phyloP scores from a whole-genome alignment of 2,329 filamentous ascomycete genomes.

The Cyclaneusma minus region DNA sequence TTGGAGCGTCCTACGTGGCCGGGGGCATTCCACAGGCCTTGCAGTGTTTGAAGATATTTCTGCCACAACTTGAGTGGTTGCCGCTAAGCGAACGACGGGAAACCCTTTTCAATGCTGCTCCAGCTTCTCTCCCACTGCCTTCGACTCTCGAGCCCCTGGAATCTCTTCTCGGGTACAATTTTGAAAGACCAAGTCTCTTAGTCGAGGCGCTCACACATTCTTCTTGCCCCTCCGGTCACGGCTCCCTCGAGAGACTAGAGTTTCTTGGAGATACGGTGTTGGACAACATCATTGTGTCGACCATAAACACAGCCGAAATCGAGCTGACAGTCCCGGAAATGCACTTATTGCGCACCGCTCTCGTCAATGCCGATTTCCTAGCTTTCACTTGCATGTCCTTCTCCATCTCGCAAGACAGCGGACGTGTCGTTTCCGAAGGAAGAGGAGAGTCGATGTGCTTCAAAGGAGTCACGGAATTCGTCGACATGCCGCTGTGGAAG shows the following conservation, averaged over 20 bases:
- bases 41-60: conserved; percentile 47
- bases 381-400: conserved; percentile 58
- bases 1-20: conserved; percentile 59
- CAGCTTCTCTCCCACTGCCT: conserved; percentile 21
- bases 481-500: conserved; percentile 41
- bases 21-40: conserved; percentile 51
- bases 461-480: conserved; percentile 6
- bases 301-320: conserved; percentile 31
- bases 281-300: conserved; percentile 56
- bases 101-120: conserved; percentile 27
- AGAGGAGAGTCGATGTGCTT: conserved; percentile 10
- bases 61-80: conserved; percentile 42
- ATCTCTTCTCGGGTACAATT: conserved; percentile 53
- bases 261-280: conserved; percentile 79
- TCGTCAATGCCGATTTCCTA: conserved; percentile 70
- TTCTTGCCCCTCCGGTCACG: conserved; percentile 33
- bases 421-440: conserved; percentile 1
- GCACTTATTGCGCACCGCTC: conserved; percentile 58
- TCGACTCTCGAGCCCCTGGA: conserved; percentile 37
- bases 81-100: conserved; percentile 25
- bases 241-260: conserved; percentile 58
- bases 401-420: conserved; percentile 19
- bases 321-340: conserved; percentile 38
- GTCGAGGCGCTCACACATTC: conserved; percentile 70
- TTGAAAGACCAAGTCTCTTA: conserved; percentile 51